Evolutionary conservation across 441 rosid genomes (phyloP).

Genomic region (Brassica balearica): DNA sequence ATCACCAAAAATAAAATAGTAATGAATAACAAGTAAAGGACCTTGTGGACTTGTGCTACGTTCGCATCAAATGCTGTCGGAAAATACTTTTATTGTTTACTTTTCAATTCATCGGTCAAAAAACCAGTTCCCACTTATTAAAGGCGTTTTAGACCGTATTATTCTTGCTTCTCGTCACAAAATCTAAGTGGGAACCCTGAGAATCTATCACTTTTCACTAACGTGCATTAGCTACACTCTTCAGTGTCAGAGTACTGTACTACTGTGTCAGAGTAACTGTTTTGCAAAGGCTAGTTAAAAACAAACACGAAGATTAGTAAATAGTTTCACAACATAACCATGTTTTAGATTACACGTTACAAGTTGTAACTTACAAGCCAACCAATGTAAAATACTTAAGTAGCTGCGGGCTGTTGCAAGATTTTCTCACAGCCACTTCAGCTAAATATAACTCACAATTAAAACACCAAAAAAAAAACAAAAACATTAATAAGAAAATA

Average conservation of each 20-base stretch:
- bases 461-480: slow-evolving; percentile 29
- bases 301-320: slow-evolving; percentile 5
- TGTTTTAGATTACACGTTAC: slow-evolving; percentile 38
- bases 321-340: slow-evolving; percentile 27
- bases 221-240: slow-evolving; percentile 18
- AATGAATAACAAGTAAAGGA: slow-evolving; percentile 14
- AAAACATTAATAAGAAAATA: slow-evolving; percentile 7
- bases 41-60: slow-evolving; percentile 30
- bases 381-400: slow-evolving; percentile 32
- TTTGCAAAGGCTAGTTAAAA: not conserved
- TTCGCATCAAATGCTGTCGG: slow-evolving; percentile 45
- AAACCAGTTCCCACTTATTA: slow-evolving; percentile 39
- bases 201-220: slow-evolving; percentile 22
- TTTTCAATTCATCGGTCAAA: slow-evolving; percentile 22
- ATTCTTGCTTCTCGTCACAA: slow-evolving; percentile 34
- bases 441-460: slow-evolving; percentile 39
- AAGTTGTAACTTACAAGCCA: slow-evolving; percentile 32
- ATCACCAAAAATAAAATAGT: slow-evolving; percentile 19
- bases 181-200: slow-evolving; percentile 41
- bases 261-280: not conserved
- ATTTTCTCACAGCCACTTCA: slow-evolving; percentile 73
- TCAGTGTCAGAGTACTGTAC: not conserved
- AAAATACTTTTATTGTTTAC: not conserved
- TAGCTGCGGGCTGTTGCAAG: slow-evolving; percentile 79
- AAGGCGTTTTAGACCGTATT: slow-evolving; percentile 37